These are phyloP conservation scores for Fraxinus cuspidata DNA, from an alignment of 257 asterid genomes.

Conservation along the genomic window DNA sequence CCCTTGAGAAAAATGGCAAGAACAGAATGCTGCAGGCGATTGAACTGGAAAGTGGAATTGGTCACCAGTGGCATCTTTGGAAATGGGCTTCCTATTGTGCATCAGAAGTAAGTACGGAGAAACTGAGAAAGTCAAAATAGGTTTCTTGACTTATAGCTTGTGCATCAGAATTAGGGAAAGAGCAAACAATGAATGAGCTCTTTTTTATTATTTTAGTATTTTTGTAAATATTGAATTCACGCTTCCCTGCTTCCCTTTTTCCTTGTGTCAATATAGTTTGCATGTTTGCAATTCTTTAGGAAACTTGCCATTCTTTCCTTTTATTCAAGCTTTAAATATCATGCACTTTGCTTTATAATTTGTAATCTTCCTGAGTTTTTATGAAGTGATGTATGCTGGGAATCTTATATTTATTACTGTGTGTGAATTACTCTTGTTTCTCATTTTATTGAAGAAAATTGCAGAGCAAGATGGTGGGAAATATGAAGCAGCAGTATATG, in stretches of 20 bases:
- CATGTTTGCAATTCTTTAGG: constrained; percentile 16
- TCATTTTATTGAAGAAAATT: constrained; percentile 66
- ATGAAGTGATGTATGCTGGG: constrained; percentile 9
- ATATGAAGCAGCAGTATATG: constrained; percentile 90
- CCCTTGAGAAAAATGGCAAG: constrained; percentile 77
- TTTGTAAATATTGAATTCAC: constrained; percentile 2
- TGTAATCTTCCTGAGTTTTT: constrained; percentile 18
- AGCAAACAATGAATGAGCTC: constrained; percentile 18
- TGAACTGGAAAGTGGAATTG: constrained; percentile 93
- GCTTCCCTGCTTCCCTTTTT: neutral
- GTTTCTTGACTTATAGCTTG: constrained; percentile 26
- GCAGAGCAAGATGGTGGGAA: constrained; percentile 94
- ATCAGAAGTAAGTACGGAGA: constrained; percentile 71
- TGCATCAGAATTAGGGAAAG: constrained; percentile 42
- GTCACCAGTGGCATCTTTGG: constrained; percentile 93
- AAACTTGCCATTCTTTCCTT: constrained; percentile 21
- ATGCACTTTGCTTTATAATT: constrained; percentile 15
- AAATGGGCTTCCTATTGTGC: constrained; percentile 99
- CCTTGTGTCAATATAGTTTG: constrained; percentile 17
- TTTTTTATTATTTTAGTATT: constrained; percentile 17
- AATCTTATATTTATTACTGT: constrained; percentile 14
- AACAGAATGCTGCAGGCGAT: constrained; percentile 82
- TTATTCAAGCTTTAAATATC: constrained; percentile 16
- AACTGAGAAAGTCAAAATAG: constrained; percentile 5
- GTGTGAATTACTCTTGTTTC: constrained; percentile 31